Conservation (phyloP, 495 filamentous ascomycete genomes). For the Neurospora africana region DNA sequence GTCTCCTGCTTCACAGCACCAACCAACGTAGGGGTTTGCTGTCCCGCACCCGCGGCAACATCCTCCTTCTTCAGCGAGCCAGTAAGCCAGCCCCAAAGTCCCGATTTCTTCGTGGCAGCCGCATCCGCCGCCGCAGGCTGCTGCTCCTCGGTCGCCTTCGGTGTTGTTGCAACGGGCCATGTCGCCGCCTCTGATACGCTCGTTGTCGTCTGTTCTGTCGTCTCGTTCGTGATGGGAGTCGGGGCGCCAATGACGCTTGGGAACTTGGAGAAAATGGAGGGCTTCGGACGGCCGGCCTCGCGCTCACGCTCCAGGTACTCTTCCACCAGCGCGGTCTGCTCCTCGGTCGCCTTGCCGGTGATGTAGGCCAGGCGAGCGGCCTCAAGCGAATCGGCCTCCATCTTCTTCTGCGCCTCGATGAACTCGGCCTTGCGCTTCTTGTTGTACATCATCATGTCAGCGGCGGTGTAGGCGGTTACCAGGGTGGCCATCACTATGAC, state of each 20-base stretch:
- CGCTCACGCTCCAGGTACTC: slow-evolving; percentile 26
- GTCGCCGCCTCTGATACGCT: slow-evolving; percentile 7
- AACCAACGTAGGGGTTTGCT: slow-evolving; percentile 21
- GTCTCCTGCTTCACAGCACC: slow-evolving; percentile 27
- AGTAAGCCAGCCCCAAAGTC: slow-evolving; percentile 29
- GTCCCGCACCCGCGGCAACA: slow-evolving; percentile 23
- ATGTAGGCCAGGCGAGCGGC: slow-evolving; percentile 50
- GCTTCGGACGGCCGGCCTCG: slow-evolving; percentile 9
- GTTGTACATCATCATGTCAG: slow-evolving; percentile 84
- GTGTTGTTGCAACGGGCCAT: slow-evolving; percentile 5
- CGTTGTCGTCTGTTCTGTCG: neutral
- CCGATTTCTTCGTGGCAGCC: slow-evolving; percentile 1
- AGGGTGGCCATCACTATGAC: slow-evolving; percentile 55
- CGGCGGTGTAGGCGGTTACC: slow-evolving; percentile 68
- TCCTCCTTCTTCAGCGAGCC: slow-evolving; percentile 48
- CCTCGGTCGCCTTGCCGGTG: slow-evolving; percentile 50
- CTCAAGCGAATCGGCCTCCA: slow-evolving; percentile 42
- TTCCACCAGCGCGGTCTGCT: slow-evolving; percentile 40
- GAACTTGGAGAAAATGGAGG: slow-evolving; percentile 22
- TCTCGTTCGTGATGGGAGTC: neutral
- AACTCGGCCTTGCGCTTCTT: slow-evolving; percentile 56
- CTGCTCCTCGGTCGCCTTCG: slow-evolving; percentile 23
- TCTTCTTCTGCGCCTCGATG: slow-evolving; percentile 48
- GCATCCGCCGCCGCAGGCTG: slow-evolving; percentile 16
- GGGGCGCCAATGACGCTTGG: slow-evolving; percentile 24